Conservation (phyloP, 139 green algal species). For the Auxenochlorella protothecoides region DNA sequence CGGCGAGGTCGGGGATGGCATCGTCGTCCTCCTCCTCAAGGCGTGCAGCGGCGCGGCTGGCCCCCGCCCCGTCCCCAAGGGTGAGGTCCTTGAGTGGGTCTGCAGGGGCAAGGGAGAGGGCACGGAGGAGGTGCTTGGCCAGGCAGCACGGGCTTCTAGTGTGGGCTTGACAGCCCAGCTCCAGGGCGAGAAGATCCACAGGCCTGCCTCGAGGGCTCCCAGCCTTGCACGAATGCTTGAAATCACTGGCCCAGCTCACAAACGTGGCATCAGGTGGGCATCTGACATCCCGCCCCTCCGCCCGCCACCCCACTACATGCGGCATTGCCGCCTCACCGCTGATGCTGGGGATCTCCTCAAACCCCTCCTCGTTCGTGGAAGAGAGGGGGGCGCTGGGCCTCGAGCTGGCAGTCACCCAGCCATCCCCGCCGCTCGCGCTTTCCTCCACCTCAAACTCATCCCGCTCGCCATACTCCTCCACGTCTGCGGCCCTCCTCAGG, state of each 20-base stretch:
- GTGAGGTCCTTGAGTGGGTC: too few species aligned
- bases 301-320: not conserved
- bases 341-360: slow-evolving; percentile 38
- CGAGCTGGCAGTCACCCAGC: slow-evolving; percentile 49
- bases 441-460: slow-evolving; percentile 38
- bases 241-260: not conserved
- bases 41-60: too few species aligned
- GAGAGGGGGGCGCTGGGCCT: not conserved
- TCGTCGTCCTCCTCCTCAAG: slow-evolving; percentile 8
- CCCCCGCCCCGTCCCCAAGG: too few species aligned
- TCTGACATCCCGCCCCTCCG: not conserved
- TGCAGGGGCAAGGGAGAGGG: too few species aligned
- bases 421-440: slow-evolving; percentile 41
- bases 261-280: not conserved
- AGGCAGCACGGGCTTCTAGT: not conserved
- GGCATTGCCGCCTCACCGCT: slow-evolving; percentile 13
- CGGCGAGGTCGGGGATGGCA: slow-evolving; percentile 66
- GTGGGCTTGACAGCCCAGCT: not conserved
- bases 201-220: too few species aligned
- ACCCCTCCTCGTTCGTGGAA: slow-evolving; percentile 17
- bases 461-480: slow-evolving; percentile 35
- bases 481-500: slow-evolving; percentile 50
- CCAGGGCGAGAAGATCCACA: too few species aligned
- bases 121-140: not conserved
- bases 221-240: not conserved